Evolutionary conservation across 2,329 filamentous ascomycete species (phyloP).

Genomic region (Ophiocordyceps robertsii): DNA sequence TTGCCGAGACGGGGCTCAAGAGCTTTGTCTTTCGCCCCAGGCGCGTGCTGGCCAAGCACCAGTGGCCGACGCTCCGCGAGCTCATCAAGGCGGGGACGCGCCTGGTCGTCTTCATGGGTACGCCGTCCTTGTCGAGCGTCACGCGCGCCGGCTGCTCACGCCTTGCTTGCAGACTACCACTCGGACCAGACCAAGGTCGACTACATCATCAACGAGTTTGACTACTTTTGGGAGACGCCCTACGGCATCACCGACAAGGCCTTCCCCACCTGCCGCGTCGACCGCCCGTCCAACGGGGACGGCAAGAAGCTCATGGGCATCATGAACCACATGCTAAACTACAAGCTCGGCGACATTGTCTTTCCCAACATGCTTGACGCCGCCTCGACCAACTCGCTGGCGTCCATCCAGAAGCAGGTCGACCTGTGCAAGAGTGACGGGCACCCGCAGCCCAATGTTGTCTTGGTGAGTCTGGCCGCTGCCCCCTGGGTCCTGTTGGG

Average conservation of each 20-base stretch:
- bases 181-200: slow-evolving; percentile 34
- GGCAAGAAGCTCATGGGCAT: slow-evolving; percentile 28
- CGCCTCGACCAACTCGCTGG: slow-evolving; percentile 20
- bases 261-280: slow-evolving; percentile 51
- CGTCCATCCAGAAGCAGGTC: slow-evolving; percentile 15
- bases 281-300: slow-evolving; percentile 39
- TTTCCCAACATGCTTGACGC: slow-evolving; percentile 19
- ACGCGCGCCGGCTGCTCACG: no score
- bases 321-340: slow-evolving; percentile 24
- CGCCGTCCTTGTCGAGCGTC: slow-evolving; percentile 11
- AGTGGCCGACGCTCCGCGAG: slow-evolving; percentile 57
- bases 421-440: slow-evolving; percentile 13
- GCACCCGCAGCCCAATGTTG: slow-evolving; percentile 13
- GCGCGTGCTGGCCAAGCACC: slow-evolving; percentile 24
- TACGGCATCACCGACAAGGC: slow-evolving; percentile 47
- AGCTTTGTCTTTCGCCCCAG: slow-evolving; percentile 42
- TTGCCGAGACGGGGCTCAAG: slow-evolving; percentile 40
- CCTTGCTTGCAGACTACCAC: slow-evolving; percentile 40
- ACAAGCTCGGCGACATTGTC: slow-evolving; percentile 16
- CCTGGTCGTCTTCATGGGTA: slow-evolving; percentile 59
- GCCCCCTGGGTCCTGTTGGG: slow-evolving; percentile 2
- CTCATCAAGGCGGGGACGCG: slow-evolving; percentile 50
- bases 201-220: slow-evolving; percentile 52
- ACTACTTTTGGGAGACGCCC: slow-evolving; percentile 59
- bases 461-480: slow-evolving; percentile 18